Evolutionary conservation across 169 alveolate genomes (phyloP), one percentile per base, ranked within the genome.

Genomic region (Perkinsus chesapeaki): DNA sequence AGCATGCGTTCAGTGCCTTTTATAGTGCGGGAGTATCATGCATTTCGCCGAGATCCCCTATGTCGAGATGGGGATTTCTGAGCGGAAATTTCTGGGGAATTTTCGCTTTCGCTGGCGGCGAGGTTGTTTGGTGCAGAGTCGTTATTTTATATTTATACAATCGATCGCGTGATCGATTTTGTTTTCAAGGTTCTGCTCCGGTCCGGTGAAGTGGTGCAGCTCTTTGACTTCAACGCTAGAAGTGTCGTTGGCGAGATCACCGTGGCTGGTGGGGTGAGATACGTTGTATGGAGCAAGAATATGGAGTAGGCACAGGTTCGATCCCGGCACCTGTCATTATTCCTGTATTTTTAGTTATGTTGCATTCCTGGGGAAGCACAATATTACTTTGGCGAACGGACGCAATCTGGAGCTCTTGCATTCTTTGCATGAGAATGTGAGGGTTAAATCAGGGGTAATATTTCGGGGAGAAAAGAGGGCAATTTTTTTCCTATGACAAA

Each of bases 381-480:
- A 93, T 82, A 47, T 91, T 38, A 90, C 93, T 72, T 27, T 91
- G 73, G 94, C 94, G 92, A 92, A 93, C 47, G 92, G 73, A 7
- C 91, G 91, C 20, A 48, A 73, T 91, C 39, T 96, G 72, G 96
- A 95, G 95, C 82, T 93, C 91, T 72, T 95, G 39, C 92, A 94
- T 36, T 91, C 96, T 39, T 92, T 96, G 38, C 97, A 96, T 73
- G 98, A 96, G 91, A 94, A 96, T 92, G 95, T 95, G 91, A 93
- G 96, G 73, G 95, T 96, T 91, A 96, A 96, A 90, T 94, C 96
- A 37, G 97, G 96, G 7, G 96, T 95, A 23, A 60, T n/a, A n/a
- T n/a, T n/a, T n/a, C n/a, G n/a, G n/a, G n/a, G n/a, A n/a, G n/a
- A n/a, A n/a, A n/a, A n/a, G n/a, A n/a, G n/a, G n/a, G n/a, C n/a